Conservation (phyloP, 768 basidiomycete species). For the Russula olivacea region DNA sequence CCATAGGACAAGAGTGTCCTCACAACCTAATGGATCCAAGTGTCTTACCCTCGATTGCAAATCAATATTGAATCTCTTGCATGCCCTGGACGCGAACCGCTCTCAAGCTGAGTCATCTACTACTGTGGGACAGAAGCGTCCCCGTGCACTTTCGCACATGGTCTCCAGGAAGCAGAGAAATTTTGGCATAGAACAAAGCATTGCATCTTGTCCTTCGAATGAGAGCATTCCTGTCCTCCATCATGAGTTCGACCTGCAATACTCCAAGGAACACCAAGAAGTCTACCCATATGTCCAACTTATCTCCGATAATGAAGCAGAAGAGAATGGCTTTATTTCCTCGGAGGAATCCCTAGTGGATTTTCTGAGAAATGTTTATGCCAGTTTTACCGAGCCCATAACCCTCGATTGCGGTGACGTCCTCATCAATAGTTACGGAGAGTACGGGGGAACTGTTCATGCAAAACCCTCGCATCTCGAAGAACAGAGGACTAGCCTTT, state of each 20-base stretch:
- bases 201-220: background rate
- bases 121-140: conserved; percentile 16
- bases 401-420: conserved; percentile 21
- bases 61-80: conserved; percentile 11
- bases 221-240: conserved; percentile 13
- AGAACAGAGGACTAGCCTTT: conserved; percentile 14
- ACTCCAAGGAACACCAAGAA: conserved; percentile 9
- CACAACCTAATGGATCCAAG: background rate
- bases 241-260: conserved; percentile 20
- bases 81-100: background rate
- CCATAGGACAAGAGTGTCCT: conserved; percentile 10
- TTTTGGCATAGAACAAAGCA: background rate
- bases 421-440: conserved; percentile 9
- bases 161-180: conserved; percentile 8
- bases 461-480: conserved; percentile 3
- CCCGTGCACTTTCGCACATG: background rate
- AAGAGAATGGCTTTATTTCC: conserved; percentile 2
- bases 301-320: conserved; percentile 20
- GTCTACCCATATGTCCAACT: background rate
- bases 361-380: conserved; percentile 12
- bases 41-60: conserved; percentile 13
- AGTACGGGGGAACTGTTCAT: conserved; percentile 12
- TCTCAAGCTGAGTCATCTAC: background rate
- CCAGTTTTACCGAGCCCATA: conserved; percentile 13
- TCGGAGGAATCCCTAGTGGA: conserved; percentile 14